Evolutionary conservation across 83 land plant species (phyloP).

Genomic region (Isoetes engelmannii): DNA sequence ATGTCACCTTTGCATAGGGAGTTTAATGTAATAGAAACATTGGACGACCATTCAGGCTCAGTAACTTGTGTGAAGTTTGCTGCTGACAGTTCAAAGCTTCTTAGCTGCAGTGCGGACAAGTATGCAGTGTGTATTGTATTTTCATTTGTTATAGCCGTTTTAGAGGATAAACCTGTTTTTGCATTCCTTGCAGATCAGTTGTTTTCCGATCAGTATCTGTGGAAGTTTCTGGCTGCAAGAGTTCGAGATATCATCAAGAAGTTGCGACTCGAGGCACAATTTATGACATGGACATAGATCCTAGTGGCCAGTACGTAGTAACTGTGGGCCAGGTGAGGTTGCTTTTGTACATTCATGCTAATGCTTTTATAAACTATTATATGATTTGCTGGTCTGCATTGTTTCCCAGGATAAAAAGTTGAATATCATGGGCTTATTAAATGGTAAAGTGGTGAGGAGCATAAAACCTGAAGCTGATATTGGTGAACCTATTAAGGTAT

Average conservation of each 20-base stretch:
- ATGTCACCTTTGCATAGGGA: constrained; percentile 30
- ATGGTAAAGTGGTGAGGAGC: constrained; percentile 51
- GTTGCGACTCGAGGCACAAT: constrained; percentile 53
- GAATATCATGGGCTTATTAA: constrained; percentile 39
- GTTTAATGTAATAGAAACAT: constrained; percentile 53
- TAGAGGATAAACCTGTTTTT: background rate
- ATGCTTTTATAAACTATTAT: constrained; percentile 1
- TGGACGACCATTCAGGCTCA: constrained; percentile 68
- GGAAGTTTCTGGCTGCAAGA: constrained; percentile 30
- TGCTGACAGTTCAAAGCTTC: constrained; percentile 42
- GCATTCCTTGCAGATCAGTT: constrained; percentile 44
- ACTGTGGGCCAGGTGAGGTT: constrained; percentile 63
- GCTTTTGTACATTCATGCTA: background rate
- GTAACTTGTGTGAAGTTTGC: constrained; percentile 55
- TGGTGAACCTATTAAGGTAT: constrained; percentile 73
- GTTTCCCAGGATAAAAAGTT: constrained; percentile 57
- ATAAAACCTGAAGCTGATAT: constrained; percentile 45
- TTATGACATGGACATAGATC: constrained; percentile 61
- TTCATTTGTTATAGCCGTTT: background rate
- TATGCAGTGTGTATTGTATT: constrained; percentile 14
- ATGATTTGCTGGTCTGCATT: background rate
- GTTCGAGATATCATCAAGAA: constrained; percentile 50
- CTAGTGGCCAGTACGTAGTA: constrained; percentile 35
- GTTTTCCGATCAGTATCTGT: constrained; percentile 42
- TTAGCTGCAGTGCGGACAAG: constrained; percentile 73